Evolutionary conservation across 73 alveolate species (phyloP), one percentile per base, ranked within the genome.

Genomic region (Tetrahymena malaccensis): DNA sequence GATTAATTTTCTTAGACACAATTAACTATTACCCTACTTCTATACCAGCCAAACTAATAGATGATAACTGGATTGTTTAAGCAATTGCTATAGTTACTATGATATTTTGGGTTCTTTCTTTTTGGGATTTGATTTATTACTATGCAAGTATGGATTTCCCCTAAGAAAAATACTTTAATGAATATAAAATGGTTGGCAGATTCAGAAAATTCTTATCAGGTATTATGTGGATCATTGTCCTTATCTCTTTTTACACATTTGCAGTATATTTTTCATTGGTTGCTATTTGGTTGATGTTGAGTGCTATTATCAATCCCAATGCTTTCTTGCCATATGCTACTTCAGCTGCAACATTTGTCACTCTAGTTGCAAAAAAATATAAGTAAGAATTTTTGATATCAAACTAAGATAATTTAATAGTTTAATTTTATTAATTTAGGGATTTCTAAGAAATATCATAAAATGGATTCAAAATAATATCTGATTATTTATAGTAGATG

Each of bases 251-350:
- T 37, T 95, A 85, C 43, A 35, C 93, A 85, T 95, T 95, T 84
- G 93, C 95, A 33, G 94, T 95, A 12, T 95, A 85, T 21, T 34
- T 95, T 9, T 84, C 97, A n/a, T 70, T 95, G 35, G 96, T 94
- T 19, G 50, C 94, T 11, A 94, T 95, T 13, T 95, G 97, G 97
- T 38, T 95, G 34, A 83, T 95, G 44, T 94, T 95, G 84, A 96
- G 97, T 34, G 97, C 97, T 43, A 95, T 95, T 34, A 94, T 95
- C 10, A 95, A 95, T 95, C 97, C 97, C 1, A 94, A 95, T 15
- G 97, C 97, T 31, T 95, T 94, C 95, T 57, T 95, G 6, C 97
- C 97, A 1, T 95, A 94, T 94, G 97, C 97, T 5, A 94, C 97
- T 16, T 95, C 97, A 6, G 97, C 97, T 35, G 97, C 97, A 27